phyloP scores from a whole-genome alignment of 1,139 yeast genomes.

The Taphrina wiesneri region DNA sequence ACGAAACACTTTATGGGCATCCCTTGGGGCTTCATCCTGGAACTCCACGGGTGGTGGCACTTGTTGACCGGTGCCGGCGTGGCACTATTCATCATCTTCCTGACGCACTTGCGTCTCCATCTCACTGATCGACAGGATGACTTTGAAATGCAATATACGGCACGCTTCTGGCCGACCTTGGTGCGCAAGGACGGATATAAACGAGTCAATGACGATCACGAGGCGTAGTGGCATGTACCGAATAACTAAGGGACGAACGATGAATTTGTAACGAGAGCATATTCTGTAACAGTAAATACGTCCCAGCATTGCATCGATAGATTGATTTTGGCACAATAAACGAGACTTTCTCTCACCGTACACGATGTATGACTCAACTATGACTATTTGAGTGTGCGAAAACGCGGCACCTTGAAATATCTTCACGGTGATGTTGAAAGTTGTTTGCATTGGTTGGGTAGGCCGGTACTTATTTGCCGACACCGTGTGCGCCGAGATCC shows the following conservation, averaged over 20 bases:
- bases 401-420: too few species aligned
- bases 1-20: slow-evolving; percentile 72
- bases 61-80: slow-evolving; percentile 50
- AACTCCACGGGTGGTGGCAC: slow-evolving; percentile 44
- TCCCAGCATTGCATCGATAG: too few species aligned
- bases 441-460: too few species aligned
- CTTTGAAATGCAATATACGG: slow-evolving; percentile 45
- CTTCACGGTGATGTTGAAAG: too few species aligned
- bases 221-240: too few species aligned
- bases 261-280: neutral
- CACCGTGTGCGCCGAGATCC: too few species aligned
- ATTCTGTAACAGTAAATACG: neutral
- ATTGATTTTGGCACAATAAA: too few species aligned
- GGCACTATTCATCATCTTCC: slow-evolving; percentile 60
- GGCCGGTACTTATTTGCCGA: too few species aligned
- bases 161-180: slow-evolving; percentile 17
- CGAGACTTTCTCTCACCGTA: too few species aligned
- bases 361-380: too few species aligned
- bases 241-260: too few species aligned
- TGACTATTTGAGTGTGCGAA: too few species aligned
- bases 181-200: slow-evolving; percentile 23
- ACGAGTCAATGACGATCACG: slow-evolving; percentile 13
- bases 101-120: slow-evolving; percentile 68
- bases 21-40: slow-evolving; percentile 84
- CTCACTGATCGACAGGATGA: slow-evolving; percentile 56